These are phyloP conservation scores for Sporothrix variecibatus DNA, from an alignment of 2,329 filamentous ascomycete species.

Conservation along the genomic window DNA sequence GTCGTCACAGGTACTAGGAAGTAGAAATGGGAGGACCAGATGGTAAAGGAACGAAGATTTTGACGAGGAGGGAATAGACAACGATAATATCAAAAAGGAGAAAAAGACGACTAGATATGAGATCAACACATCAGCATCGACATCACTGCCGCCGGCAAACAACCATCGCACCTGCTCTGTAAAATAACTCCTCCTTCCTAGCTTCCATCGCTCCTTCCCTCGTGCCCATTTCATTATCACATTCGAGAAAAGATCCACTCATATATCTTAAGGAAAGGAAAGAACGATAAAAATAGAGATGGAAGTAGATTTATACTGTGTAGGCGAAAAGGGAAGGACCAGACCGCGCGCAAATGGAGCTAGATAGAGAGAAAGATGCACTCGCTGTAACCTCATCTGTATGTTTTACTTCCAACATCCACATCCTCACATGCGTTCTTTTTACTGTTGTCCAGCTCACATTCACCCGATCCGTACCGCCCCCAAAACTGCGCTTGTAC, in stretches of 20 bases:
- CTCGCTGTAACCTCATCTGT: not conserved
- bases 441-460: not conserved
- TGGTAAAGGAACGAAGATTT: not conserved
- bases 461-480: not conserved
- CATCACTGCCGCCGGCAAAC: not conserved
- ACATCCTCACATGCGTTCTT: not conserved
- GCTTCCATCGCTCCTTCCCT: not conserved
- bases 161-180: not conserved
- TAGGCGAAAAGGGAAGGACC: not conserved
- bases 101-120: not conserved
- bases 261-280: not conserved
- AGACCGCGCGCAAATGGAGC: not conserved
- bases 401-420: not conserved
- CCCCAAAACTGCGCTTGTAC: not conserved
- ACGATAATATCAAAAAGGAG: not conserved
- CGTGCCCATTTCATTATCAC: not conserved
- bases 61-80: not conserved
- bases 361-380: not conserved
- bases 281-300: not conserved
- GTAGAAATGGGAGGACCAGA: not conserved
- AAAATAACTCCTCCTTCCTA: not conserved
- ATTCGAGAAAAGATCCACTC: not conserved
- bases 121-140: not conserved
- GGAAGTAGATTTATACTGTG: not conserved
- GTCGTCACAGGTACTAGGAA: not conserved